Evolutionary conservation across 2,329 filamentous ascomycete genomes (phyloP).

Genomic region (Microdochium nivale): DNA sequence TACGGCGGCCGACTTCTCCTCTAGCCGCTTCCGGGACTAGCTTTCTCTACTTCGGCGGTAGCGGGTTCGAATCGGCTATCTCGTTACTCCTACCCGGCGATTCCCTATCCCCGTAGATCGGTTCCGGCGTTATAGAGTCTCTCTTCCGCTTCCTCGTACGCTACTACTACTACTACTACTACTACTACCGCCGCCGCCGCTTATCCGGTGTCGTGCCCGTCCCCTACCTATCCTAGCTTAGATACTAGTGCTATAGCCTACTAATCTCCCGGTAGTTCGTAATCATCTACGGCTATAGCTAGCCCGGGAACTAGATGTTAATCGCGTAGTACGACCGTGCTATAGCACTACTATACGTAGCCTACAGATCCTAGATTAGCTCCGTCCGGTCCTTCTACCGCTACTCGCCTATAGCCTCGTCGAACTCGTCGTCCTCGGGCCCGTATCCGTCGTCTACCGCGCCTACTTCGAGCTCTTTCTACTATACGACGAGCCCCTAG

Average conservation of each 20-base stretch:
- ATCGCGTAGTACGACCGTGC: neutral
- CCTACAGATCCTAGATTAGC: neutral
- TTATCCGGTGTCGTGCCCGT: too few species aligned
- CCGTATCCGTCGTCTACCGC: neutral
- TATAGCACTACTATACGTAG: neutral
- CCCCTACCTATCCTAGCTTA: neutral
- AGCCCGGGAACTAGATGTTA: neutral
- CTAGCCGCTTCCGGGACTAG: neutral
- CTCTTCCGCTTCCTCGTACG: too few species aligned
- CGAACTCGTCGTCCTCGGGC: too few species aligned
- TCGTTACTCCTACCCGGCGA: neutral
- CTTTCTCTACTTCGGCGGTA: neutral
- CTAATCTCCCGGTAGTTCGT: neutral
- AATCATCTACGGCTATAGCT: neutral
- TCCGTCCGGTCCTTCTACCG: neutral
- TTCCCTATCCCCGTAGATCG: too few species aligned
- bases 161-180: too few species aligned
- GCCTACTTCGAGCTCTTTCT: neutral
- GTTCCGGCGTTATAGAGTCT: too few species aligned
- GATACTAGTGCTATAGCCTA: neutral
- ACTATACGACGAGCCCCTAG: neutral
- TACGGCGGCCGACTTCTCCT: too few species aligned
- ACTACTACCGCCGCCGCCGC: too few species aligned
- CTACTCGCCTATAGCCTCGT: neutral
- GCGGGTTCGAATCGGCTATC: neutral